These are phyloP conservation scores for Macrotyloma uniflorum DNA, from an alignment of 306 rosid species.

Conservation along the genomic window DNA sequence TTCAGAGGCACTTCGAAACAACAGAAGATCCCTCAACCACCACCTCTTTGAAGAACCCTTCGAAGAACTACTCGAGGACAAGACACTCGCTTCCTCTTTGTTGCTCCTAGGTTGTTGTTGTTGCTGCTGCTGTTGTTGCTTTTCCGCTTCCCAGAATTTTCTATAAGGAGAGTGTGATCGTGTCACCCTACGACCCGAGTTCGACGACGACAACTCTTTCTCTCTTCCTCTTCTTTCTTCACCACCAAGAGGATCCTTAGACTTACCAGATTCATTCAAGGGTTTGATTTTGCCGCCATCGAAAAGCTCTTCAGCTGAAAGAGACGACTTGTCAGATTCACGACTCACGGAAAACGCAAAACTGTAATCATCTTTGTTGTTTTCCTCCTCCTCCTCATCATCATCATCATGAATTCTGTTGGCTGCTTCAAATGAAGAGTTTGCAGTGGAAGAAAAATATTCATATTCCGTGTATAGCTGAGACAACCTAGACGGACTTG, in stretches of 20 bases:
- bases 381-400: neutral
- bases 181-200: slow-evolving; percentile 60
- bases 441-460: neutral
- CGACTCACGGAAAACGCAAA: slow-evolving; percentile 70
- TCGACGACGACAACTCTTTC: slow-evolving; percentile 50
- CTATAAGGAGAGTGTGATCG: slow-evolving; percentile 83
- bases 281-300: slow-evolving; percentile 78
- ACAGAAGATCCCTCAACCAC: slow-evolving; percentile 70
- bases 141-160: slow-evolving; percentile 54
- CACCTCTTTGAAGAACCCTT: slow-evolving; percentile 69
- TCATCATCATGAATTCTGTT: neutral
- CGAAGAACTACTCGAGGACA: slow-evolving; percentile 29
- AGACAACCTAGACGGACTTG: slow-evolving; percentile 70
- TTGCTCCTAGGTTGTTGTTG: slow-evolving; percentile 24
- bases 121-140: slow-evolving; percentile 38
- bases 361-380: slow-evolving; percentile 10
- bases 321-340: slow-evolving; percentile 54
- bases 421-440: slow-evolving; percentile 1
- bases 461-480: slow-evolving; percentile 53
- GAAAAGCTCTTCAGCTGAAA: slow-evolving; percentile 87
- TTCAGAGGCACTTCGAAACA: slow-evolving; percentile 92
- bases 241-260: neutral
- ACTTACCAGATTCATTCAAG: neutral
- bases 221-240: slow-evolving; percentile 66
- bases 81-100: slow-evolving; percentile 15